Base-by-base conservation (phyloP, 257 asterid species). In the Hygrophila difformis region DNA sequence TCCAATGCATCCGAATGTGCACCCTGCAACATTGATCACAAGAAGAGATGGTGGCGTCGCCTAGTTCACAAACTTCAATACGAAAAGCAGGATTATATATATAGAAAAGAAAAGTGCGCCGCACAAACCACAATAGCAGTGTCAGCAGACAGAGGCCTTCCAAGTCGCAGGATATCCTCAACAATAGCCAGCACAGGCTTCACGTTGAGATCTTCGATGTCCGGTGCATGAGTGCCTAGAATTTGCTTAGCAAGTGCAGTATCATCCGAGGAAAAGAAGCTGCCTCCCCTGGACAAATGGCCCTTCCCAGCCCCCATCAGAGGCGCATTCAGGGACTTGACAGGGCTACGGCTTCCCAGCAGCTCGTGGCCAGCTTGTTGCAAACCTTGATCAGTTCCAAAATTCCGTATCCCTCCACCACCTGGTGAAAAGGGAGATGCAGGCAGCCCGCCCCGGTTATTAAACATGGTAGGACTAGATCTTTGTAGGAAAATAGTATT, bases 161-260 rank as follows among this genome's bases (percentile, higher is more conserved):
- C 74, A 19, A 46, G 79, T 4, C 56, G 67, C 58, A 84, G 45
- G 56, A 84, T 81, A 10, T 81, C 81, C 74, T 81, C 93, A 20
- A 81, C 17, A 19, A 81, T 51, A 46, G 60, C 38, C 11, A 84
- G 65, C 17, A 84, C 67, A 1, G 85, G 74, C 36, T 42, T 70
- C 29, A 81, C 83, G 4, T 84, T 76, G 14, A 72, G 72, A 2
- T 72, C 79, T 16, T 70, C 75, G 0, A 73, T 63, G 38, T 81
- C 84, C 0, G 81, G 79, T 18, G 71, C 71, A 55, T 81, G 88
- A 10, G 73, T 66, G 26, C 45, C 62, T 44, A 28, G 37, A 26
- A 84, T 62, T 22, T 73, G 89, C 60, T 61, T 75, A 70, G 66
- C 61, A 69, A 81, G 72, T 6, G 71, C 63, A 20, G 26, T 59